phyloP scores from a whole-genome alignment of 768 basidiomycete species.

The Galerina marginata region DNA sequence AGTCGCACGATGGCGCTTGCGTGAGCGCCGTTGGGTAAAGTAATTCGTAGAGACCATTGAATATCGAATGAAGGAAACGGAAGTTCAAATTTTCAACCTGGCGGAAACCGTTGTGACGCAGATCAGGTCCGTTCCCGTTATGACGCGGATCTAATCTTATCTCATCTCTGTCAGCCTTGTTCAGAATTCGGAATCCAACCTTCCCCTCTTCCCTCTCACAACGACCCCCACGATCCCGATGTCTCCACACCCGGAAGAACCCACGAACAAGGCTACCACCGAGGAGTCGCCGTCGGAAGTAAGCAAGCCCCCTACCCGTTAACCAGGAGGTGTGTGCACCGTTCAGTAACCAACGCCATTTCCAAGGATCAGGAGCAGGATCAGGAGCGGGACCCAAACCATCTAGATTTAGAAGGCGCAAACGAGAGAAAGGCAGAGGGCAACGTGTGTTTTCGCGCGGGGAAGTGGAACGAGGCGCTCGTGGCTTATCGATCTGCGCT shows the following conservation, averaged over 20 bases:
- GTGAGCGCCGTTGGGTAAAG: too few species aligned
- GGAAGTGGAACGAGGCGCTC: slow-evolving; percentile 73
- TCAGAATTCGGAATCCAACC: too few species aligned
- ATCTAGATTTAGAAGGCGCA: slow-evolving; percentile 39
- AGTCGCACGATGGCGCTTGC: too few species aligned
- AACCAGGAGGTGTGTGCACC: background rate
- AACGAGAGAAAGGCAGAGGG: slow-evolving; percentile 75
- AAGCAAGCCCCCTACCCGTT: slow-evolving; percentile 1
- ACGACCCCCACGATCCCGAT: background rate
- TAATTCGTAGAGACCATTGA: too few species aligned
- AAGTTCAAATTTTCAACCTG: too few species aligned
- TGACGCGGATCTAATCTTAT: background rate
- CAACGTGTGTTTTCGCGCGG: slow-evolving; percentile 71
- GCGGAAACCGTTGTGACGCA: too few species aligned
- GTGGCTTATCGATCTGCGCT: slow-evolving; percentile 72
- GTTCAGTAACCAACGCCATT: slow-evolving; percentile 5
- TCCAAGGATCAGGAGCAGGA: too few species aligned
- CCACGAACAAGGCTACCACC: too few species aligned
- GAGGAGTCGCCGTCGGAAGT: slow-evolving; percentile 2
- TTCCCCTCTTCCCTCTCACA: too few species aligned
- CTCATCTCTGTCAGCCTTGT: slow-evolving; percentile 4
- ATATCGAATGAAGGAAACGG: too few species aligned
- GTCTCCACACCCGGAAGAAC: background rate
- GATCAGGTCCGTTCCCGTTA: too few species aligned
- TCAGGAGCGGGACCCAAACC: too few species aligned